Evolutionary conservation across 2,329 filamentous ascomycete genomes (phyloP), one percentile per base, ranked within the genome.

Genomic region (Leptographium lundbergii): DNA sequence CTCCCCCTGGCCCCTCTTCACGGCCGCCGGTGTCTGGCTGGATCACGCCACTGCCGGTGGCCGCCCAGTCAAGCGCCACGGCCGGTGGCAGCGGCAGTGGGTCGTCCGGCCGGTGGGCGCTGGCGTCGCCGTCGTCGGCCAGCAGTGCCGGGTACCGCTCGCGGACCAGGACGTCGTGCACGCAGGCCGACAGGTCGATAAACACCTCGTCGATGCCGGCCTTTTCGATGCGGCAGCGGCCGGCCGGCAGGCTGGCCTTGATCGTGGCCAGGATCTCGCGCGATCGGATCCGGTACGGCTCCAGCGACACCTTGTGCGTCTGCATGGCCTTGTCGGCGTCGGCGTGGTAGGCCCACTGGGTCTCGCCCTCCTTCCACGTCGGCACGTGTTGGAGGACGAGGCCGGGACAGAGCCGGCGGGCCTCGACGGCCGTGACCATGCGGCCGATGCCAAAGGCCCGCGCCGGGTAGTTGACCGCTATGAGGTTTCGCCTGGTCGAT

Each of bases 201-300:
- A 96, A 99, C 10, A 96, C 91, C 72, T 99, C 94, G 69, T 99
- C 94, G 59, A 97, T 88, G 67, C 90, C 87, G 22, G 92, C 94
- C 70, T 97, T 99, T 75, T 99, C 92, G 52, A 79, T 84, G 69
- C 90, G 88, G 62, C 84, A 69, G 24, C 56, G 19, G 19, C 27
- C 72, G 0, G 78, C 69, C 1, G 88, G 87, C 52, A 96, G 73
- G 39, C 76, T 75, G 5, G 87, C 86, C 68, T 91, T 92, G 68
- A 97, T 88, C 59, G 84, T 73, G 13, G 84, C 81, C 66, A 97
- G 70, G 60, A 97, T 96, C 73, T 81, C 87, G 62, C 91, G 81
- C 22, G 89, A 95, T 71, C 96, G 82, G 34, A 89, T 77, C 42
- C 94, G 82, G 72, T 97, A 99, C 11, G 91, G 90, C 70, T 99